These are phyloP conservation scores for Schizonepeta tenuifolia DNA, from an alignment of 257 asterid species.

Conservation along the genomic window DNA sequence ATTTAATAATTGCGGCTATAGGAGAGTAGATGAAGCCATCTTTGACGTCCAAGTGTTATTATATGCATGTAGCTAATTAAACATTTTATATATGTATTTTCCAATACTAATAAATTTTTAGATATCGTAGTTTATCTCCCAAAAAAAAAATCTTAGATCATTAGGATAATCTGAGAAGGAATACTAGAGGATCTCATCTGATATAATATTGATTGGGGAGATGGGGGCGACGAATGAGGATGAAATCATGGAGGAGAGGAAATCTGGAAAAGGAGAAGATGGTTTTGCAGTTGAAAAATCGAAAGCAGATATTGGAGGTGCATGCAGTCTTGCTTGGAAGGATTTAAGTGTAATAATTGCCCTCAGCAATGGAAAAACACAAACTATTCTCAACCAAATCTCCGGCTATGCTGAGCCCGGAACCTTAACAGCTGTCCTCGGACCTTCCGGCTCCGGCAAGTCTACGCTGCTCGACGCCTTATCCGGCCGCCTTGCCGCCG, in stretches of 20 bases:
- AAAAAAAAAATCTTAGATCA: neutral
- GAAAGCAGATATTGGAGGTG: neutral
- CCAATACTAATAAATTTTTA: neutral
- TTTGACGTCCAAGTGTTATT: neutral
- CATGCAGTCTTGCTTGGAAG: conserved; percentile 67
- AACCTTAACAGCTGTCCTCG: conserved; percentile 85
- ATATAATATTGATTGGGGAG: neutral
- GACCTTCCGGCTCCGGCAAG: conserved; percentile 97
- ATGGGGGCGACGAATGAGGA: conserved; percentile 11
- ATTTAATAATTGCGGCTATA: neutral
- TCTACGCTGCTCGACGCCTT: conserved; percentile 88
- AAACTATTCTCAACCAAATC: conserved; percentile 65
- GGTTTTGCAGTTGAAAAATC: neutral
- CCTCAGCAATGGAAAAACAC: conserved; percentile 66
- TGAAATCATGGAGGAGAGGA: neutral
- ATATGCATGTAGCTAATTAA: neutral
- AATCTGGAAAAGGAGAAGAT: neutral
- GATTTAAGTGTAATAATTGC: conserved; percentile 82
- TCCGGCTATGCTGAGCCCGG: conserved; percentile 92
- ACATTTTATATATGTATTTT: too few species aligned
- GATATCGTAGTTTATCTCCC: too few species aligned
- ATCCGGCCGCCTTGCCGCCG: conserved; percentile 77
- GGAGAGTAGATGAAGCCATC: neutral
- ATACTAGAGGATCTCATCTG: neutral
- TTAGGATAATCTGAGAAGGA: neutral